A percentile compares a stretch with the other conserved stretches of the same genome.
phyloP scores from a whole-genome alignment of 2,329 filamentous ascomycete species.

The Conoideocrella luteorostrata region DNA sequence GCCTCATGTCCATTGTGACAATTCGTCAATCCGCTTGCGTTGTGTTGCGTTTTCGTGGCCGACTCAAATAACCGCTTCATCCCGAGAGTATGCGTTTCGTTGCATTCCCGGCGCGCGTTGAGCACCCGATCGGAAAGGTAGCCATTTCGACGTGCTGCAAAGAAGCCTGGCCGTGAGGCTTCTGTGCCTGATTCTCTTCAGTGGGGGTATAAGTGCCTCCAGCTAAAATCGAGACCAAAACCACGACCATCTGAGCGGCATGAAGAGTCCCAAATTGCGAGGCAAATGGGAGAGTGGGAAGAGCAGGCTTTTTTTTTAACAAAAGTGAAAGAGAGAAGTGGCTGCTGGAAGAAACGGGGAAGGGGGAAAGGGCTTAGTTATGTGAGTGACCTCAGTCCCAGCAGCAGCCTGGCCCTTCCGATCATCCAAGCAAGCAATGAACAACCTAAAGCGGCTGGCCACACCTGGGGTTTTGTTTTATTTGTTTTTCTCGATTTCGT shows the following conservation, averaged over 20 bases:
- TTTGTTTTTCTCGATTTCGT: not conserved
- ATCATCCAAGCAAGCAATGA: conserved; percentile 9
- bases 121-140: not conserved
- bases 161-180: not conserved
- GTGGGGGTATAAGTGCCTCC: conserved; percentile 6
- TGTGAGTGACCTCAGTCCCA: conserved; percentile 21
- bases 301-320: conserved; percentile 13
- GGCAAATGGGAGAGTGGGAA: conserved; percentile 7
- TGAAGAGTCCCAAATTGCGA: conserved; percentile 5
- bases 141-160: not conserved
- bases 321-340: conserved; percentile 17
- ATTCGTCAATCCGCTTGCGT: not conserved
- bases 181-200: not conserved
- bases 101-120: not conserved
- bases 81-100: not conserved
- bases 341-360: conserved; percentile 20
- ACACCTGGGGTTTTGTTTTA: conserved; percentile 2
- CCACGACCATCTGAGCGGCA: not conserved
- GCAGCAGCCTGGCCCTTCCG: conserved; percentile 8
- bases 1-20: conserved; percentile 1
- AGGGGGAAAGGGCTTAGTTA: conserved; percentile 31
- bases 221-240: not conserved
- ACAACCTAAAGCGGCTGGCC: conserved; percentile 8
- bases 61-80: not conserved
- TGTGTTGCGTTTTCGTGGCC: not conserved